Conservation (phyloP, 768 basidiomycete species). For the Amanita exitialis region DNA sequence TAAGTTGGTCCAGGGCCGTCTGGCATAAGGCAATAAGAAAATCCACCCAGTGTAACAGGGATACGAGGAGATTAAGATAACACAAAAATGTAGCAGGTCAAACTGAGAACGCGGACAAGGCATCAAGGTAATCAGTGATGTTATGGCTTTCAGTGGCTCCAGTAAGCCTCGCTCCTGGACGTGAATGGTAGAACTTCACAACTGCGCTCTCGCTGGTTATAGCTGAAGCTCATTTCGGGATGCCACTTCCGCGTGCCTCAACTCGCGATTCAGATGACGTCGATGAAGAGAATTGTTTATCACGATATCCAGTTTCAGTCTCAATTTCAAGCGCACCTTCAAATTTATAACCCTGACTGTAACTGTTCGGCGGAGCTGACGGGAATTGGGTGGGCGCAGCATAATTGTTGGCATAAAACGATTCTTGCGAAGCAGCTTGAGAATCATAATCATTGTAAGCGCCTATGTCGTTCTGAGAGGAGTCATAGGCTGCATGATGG, state of each 20-base stretch:
- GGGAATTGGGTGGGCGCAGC: conserved; percentile 44
- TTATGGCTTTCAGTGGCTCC: conserved; percentile 15
- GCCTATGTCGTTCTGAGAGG: conserved; percentile 48
- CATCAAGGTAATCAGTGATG: conserved; percentile 3
- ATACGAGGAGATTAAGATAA: conserved; percentile 27
- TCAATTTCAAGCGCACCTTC: conserved; percentile 86
- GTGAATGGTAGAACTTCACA: conserved; percentile 15
- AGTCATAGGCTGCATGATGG: conserved; percentile 49
- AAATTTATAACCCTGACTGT: conserved; percentile 55
- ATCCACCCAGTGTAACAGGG: conserved; percentile 23
- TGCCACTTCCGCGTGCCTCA: conserved; percentile 43
- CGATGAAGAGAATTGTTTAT: conserved; percentile 17
- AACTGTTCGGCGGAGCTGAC: conserved; percentile 36
- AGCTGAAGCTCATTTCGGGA: conserved; percentile 36
- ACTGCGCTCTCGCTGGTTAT: conserved; percentile 35
- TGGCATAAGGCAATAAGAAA: conserved; percentile 48
- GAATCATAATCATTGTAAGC: conserved; percentile 66
- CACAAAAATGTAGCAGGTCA: conserved; percentile 37
- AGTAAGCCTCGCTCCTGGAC: conserved; percentile 2
- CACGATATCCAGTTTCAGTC: conserved; percentile 38
- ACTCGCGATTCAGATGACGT: conserved; percentile 30
- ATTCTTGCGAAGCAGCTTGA: conserved; percentile 36
- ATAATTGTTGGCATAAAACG: conserved; percentile 64
- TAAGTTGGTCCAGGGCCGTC: conserved; percentile 51
- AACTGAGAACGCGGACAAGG: conserved; percentile 26